Evolutionary conservation across 257 asterid species (phyloP).

Genomic region (Nicotiana attenuata): DNA sequence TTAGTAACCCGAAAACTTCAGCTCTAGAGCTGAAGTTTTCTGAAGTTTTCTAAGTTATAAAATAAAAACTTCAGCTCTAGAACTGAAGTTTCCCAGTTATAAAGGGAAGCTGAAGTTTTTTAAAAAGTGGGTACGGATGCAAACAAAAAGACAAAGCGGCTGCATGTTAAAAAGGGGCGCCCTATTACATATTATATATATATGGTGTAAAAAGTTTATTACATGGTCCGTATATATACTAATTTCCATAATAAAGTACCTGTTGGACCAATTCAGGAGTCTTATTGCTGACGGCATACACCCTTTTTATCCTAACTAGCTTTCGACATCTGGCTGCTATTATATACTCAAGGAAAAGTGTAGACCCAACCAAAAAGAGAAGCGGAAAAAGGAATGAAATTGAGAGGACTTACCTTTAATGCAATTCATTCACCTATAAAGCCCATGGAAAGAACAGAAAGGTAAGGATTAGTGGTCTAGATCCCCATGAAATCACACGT

Average conservation of each 20-base stretch:
- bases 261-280: background rate
- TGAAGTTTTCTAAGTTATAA: too few relatives aligned
- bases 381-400: background rate
- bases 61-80: too few relatives aligned
- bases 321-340: background rate
- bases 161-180: too few relatives aligned
- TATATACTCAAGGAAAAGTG: too few relatives aligned
- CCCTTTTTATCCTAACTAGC: constrained; percentile 1
- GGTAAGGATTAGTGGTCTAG: background rate
- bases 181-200: too few relatives aligned
- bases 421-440: background rate
- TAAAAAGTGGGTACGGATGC: too few relatives aligned
- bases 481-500: background rate
- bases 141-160: too few relatives aligned
- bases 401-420: background rate
- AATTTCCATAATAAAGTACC: background rate
- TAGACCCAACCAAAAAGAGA: background rate
- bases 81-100: too few relatives aligned
- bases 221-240: background rate
- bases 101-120: too few relatives aligned
- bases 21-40: too few relatives aligned
- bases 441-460: background rate
- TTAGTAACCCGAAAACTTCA: too few relatives aligned
- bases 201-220: too few relatives aligned
- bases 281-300: background rate